A percentile compares a stretch with the other conserved stretches of the same genome.
Evolutionary conservation across 148 eudicot genomes (phyloP).

Genomic region (Vaccinium myrtillus): DNA sequence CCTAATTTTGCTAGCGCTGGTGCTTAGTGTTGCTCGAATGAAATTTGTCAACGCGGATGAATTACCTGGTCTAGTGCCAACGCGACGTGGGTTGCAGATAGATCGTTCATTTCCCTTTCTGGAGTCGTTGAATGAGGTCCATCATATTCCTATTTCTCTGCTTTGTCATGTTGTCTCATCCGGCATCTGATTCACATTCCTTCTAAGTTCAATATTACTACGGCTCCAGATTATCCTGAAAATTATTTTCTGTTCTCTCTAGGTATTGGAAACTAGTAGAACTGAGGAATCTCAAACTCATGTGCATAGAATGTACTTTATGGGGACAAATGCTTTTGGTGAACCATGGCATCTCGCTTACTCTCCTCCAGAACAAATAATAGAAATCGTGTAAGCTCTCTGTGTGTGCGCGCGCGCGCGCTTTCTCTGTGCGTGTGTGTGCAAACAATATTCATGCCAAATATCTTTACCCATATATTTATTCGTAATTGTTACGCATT

Average conservation of each 20-base stretch:
- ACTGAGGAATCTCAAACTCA: slow-evolving; percentile 85
- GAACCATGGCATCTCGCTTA: slow-evolving; percentile 98
- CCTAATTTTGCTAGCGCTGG: slow-evolving; percentile 74
- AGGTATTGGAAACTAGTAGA: slow-evolving; percentile 93
- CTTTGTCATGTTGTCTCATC: background rate
- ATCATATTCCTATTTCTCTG: background rate
- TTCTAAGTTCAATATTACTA: background rate
- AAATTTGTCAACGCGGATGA: slow-evolving; percentile 82
- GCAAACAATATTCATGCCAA: background rate
- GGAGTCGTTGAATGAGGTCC: slow-evolving; percentile 96
- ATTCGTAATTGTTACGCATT: background rate
- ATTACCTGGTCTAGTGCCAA: slow-evolving; percentile 60
- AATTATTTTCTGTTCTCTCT: slow-evolving; percentile 23
- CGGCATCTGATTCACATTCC: background rate
- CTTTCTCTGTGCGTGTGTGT: background rate
- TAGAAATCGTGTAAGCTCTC: slow-evolving; percentile 76
- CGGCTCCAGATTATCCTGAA: slow-evolving; percentile 14
- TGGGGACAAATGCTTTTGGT: slow-evolving; percentile 90
- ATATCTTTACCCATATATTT: background rate
- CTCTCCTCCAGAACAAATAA: slow-evolving; percentile 92
- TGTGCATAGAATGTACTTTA: slow-evolving; percentile 88
- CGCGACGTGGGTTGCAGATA: slow-evolving; percentile 63
- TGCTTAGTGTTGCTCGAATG: slow-evolving; percentile 94
- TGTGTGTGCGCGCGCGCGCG: background rate
- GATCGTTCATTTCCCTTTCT: slow-evolving; percentile 94